Conservation (phyloP, 257 asterid species). For the Perilla frutescens region DNA sequence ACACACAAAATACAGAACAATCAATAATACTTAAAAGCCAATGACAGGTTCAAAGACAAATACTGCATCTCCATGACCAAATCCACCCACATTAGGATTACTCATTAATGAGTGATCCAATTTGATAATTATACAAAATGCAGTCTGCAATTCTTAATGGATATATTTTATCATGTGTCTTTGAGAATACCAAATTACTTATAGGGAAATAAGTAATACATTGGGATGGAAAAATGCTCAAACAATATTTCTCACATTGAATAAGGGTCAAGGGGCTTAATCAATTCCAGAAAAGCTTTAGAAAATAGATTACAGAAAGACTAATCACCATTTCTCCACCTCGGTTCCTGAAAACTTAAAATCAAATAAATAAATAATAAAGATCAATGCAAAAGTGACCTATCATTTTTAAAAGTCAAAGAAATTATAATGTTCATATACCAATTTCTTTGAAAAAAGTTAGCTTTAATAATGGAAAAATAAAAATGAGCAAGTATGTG, state of each 20-base stretch:
- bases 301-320: not conserved
- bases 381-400: not conserved
- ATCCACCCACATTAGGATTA: no score
- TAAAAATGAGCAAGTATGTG: not conserved
- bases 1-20: not conserved
- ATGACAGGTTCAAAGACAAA: not conserved
- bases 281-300: not conserved
- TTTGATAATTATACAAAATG: not conserved
- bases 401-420: not conserved
- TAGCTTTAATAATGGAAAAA: slow-evolving; percentile 8
- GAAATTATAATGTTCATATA: not conserved
- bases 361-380: not conserved
- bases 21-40: not conserved
- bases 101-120: no score
- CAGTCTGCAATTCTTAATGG: not conserved
- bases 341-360: slow-evolving; percentile 10
- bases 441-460: slow-evolving; percentile 3
- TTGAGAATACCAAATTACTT: slow-evolving; percentile 7
- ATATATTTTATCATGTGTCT: not conserved
- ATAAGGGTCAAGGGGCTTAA: not conserved
- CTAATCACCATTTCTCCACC: slow-evolving; percentile 1
- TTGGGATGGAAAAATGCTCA: not conserved
- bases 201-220: not conserved
- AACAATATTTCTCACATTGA: not conserved
- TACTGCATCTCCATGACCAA: no score